phyloP scores from a whole-genome alignment of 2,329 filamentous ascomycete species.

The Alternaria ethzedia region DNA sequence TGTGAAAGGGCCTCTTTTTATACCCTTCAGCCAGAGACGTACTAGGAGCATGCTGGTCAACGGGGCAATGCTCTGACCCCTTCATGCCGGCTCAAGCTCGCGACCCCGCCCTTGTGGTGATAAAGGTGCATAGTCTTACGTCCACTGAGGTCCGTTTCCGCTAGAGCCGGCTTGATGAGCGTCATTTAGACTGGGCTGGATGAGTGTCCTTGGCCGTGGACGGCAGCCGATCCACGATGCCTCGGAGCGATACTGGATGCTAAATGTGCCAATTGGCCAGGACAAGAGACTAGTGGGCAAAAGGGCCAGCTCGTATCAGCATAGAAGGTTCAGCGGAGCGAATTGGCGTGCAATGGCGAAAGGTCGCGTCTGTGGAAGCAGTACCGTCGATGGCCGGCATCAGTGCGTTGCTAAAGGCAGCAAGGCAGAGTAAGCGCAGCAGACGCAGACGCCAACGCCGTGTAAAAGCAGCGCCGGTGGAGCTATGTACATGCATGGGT shows the following conservation, averaged over 20 bases:
- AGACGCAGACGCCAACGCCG: constrained; percentile 41
- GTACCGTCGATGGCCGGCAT: constrained; percentile 33
- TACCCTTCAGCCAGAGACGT: constrained; percentile 33
- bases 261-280: constrained; percentile 40
- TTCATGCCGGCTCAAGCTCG: constrained; percentile 40
- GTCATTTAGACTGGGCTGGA: constrained; percentile 45
- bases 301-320: constrained; percentile 39
- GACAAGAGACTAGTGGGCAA: constrained; percentile 32
- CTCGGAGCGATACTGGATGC: constrained; percentile 33
- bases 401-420: constrained; percentile 44
- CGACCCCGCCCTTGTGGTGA: constrained; percentile 49
- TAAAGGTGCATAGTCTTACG: constrained; percentile 49
- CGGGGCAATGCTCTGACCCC: constrained; percentile 44
- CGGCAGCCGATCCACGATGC: constrained; percentile 45
- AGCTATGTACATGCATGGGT: constrained; percentile 48
- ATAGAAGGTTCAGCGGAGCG: constrained; percentile 35
- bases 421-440: constrained; percentile 47
- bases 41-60: constrained; percentile 32
- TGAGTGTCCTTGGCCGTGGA: constrained; percentile 35
- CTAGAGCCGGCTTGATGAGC: constrained; percentile 43
- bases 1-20: constrained; percentile 45
- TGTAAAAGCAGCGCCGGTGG: constrained; percentile 46
- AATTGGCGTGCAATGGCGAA: constrained; percentile 42
- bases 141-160: constrained; percentile 46
- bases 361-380: constrained; percentile 32